A percentile compares a stretch with the other conserved stretches of the same genome.
These are phyloP conservation scores for Neurospora tetrasperma DNA, from an alignment of 495 filamentous ascomycete species.

Conservation along the genomic window DNA sequence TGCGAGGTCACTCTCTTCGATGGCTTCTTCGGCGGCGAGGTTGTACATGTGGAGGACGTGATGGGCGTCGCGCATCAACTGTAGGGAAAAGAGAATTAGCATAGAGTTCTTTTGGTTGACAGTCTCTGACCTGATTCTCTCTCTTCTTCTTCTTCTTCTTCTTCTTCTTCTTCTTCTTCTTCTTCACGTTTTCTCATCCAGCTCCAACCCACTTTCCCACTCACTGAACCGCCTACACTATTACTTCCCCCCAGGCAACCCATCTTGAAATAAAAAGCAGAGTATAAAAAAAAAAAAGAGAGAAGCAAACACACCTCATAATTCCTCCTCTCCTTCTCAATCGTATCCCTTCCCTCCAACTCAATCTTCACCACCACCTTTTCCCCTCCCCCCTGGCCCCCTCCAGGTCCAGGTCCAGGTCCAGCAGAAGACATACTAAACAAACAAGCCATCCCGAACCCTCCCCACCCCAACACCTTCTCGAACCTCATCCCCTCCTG, in stretches of 20 bases:
- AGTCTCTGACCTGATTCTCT: background rate
- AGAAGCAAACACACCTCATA: background rate
- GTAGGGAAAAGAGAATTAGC: background rate
- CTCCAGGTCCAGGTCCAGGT: background rate
- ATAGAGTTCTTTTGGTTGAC: background rate
- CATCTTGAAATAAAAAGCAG: no score
- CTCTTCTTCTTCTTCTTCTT: background rate
- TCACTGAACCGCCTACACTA: no score
- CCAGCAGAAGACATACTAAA: background rate
- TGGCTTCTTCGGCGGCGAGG: background rate
- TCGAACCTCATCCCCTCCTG: background rate
- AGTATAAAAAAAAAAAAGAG: background rate
- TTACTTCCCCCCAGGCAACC: no score
- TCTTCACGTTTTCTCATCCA: background rate
- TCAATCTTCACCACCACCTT: background rate
- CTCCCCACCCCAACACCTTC: background rate
- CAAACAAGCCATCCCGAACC: background rate
- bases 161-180: background rate
- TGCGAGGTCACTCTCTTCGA: background rate
- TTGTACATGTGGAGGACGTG: background rate
- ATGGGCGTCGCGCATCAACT: background rate
- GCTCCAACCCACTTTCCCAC: background rate
- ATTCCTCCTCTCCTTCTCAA: background rate
- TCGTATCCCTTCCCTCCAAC: background rate
- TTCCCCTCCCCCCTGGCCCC: background rate